These are phyloP conservation scores for Penicillium salamii DNA, from an alignment of 495 filamentous ascomycete genomes.

Conservation along the genomic window DNA sequence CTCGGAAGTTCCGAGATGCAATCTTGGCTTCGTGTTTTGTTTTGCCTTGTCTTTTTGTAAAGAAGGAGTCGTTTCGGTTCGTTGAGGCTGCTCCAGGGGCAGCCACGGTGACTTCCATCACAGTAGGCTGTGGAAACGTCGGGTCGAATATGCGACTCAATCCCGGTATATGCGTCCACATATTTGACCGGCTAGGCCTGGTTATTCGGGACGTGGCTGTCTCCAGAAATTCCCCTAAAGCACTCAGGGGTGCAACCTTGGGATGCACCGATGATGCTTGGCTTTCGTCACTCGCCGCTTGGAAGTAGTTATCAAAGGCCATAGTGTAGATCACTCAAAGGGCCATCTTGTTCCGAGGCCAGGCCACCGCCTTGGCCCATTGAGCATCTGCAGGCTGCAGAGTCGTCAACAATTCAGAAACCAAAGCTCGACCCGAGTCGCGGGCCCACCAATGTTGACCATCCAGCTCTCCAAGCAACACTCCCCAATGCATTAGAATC, in stretches of 20 bases:
- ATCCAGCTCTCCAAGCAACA: conserved; percentile 32
- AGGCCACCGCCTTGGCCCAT: conserved; percentile 26
- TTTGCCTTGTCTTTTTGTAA: not conserved
- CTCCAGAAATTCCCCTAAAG: no score
- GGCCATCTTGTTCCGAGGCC: conserved; percentile 32
- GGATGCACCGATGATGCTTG: not conserved
- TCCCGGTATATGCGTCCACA: not conserved
- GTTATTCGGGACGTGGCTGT: no score
- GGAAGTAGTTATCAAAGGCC: not conserved
- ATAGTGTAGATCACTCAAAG: conserved; percentile 13
- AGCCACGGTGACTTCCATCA: no score
- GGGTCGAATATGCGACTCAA: no score
- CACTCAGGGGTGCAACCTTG: not conserved
- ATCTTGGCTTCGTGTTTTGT: not conserved
- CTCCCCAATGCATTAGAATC: conserved; percentile 40
- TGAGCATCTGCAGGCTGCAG: conserved; percentile 16
- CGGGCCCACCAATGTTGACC: conserved; percentile 38
- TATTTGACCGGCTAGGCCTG: no score
- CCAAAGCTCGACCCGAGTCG: conserved; percentile 30
- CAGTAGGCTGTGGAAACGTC: no score
- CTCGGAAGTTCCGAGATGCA: no score
- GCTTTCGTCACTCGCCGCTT: not conserved
- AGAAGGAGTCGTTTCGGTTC: no score
- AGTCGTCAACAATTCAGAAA: conserved; percentile 26
- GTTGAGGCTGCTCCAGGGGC: no score